phyloP scores from a whole-genome alignment of 1,284 basidiomycete species.

The Phellopilus nigrolimitatus region DNA sequence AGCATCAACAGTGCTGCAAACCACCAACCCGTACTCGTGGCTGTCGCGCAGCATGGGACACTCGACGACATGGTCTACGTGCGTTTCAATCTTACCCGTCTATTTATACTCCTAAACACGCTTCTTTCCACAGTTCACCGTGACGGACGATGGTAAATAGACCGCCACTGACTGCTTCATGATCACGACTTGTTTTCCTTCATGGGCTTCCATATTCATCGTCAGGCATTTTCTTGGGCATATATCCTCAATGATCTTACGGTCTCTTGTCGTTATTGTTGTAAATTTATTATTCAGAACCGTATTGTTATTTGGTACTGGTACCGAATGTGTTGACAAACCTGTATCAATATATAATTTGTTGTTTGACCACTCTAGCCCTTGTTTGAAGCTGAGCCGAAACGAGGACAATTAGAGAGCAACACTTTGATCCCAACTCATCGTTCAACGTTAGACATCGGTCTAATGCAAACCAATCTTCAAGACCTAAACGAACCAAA shows the following conservation, averaged over 20 bases:
- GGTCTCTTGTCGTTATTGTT: too few species aligned
- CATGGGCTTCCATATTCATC: neutral
- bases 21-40: constrained; percentile 49
- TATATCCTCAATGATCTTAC: too few species aligned
- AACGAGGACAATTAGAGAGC: too few species aligned
- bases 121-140: constrained; percentile 20
- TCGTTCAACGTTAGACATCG: too few species aligned
- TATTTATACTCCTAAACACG: neutral
- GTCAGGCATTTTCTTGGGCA: too few species aligned
- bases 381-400: too few species aligned
- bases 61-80: constrained; percentile 49
- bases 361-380: neutral
- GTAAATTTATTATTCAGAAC: neutral
- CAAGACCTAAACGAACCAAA: too few species aligned
- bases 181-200: neutral
- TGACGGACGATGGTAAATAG: constrained; percentile 14
- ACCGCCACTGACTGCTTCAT: too few species aligned
- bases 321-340: too few species aligned
- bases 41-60: constrained; percentile 48
- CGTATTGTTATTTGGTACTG: too few species aligned
- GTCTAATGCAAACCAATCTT: too few species aligned
- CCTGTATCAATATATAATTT: neutral
- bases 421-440: too few species aligned
- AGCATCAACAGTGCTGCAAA: constrained; percentile 51
- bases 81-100: constrained; percentile 20